A percentile compares a stretch with the other conserved stretches of the same genome.
These are phyloP conservation scores for Cladosporium oxysporum DNA, from an alignment of 2,329 filamentous ascomycete genomes.

Conservation along the genomic window DNA sequence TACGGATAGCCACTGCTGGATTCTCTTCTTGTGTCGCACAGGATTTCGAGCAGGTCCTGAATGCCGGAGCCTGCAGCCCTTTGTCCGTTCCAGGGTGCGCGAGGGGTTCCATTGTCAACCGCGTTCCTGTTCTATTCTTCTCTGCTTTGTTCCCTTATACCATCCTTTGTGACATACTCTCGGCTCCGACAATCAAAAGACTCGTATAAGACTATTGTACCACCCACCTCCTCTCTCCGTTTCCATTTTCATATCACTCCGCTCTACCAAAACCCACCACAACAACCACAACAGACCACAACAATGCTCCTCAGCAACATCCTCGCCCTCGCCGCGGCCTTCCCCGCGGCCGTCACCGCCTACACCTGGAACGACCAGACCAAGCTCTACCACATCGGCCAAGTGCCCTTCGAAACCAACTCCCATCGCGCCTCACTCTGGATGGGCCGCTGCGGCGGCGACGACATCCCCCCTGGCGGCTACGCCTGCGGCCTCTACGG, in stretches of 20 bases:
- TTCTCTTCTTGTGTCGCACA: not conserved
- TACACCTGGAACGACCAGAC: not conserved
- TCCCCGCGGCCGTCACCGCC: not conserved
- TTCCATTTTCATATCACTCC: not conserved
- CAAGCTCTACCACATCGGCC: slow-evolving; percentile 10
- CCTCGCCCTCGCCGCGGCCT: not conserved
- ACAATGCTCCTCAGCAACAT: slow-evolving; percentile 9
- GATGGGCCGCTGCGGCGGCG: slow-evolving; percentile 1
- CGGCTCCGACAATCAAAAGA: not conserved
- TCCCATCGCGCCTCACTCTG: not conserved
- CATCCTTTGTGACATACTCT: not conserved
- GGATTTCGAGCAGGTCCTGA: not conserved
- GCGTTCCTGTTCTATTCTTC: not conserved
- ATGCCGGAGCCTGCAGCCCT: not conserved
- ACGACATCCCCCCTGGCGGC: not conserved
- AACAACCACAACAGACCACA: not conserved
- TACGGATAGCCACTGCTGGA: not conserved
- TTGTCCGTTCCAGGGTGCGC: not conserved
- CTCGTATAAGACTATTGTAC: not conserved
- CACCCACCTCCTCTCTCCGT: not conserved
- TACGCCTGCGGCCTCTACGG: slow-evolving; percentile 15
- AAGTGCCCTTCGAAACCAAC: not conserved
- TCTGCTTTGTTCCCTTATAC: not conserved
- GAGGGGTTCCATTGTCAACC: not conserved
- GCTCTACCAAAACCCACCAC: not conserved